These are phyloP conservation scores for Globisporangium okanoganense DNA, from an alignment of 352 stramenopile genomes.

Conservation along the genomic window DNA sequence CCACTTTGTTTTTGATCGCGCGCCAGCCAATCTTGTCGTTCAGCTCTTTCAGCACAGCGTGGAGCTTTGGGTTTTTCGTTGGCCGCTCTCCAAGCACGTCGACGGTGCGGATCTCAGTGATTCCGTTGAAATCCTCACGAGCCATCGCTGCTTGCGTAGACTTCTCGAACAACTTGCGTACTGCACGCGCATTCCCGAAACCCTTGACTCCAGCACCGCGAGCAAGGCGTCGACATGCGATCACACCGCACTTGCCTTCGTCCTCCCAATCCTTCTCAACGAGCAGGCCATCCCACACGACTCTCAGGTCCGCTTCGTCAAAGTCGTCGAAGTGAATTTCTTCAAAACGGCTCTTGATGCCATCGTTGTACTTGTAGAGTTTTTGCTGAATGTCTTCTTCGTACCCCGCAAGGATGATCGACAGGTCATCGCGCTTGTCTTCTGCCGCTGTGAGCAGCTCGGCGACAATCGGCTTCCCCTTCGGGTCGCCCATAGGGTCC, in stretches of 20 bases:
- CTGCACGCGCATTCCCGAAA: constrained; percentile 84
- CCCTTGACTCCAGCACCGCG: constrained; percentile 67
- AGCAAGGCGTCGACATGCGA: constrained; percentile 61
- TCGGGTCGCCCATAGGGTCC: constrained; percentile 72
- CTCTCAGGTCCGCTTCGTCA: constrained; percentile 77
- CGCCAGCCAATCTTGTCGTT: constrained; percentile 75
- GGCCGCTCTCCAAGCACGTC: constrained; percentile 82
- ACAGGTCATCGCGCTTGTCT: constrained; percentile 78
- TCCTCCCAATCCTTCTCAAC: constrained; percentile 41
- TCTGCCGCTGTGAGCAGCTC: constrained; percentile 87
- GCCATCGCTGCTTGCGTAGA: constrained; percentile 57
- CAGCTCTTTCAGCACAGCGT: constrained; percentile 47
- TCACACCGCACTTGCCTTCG: constrained; percentile 41
- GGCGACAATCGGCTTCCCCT: constrained; percentile 84
- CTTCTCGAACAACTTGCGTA: constrained; percentile 75
- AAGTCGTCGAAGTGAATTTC: constrained; percentile 91
- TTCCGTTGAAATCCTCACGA: constrained; percentile 57
- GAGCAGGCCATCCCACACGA: constrained; percentile 63
- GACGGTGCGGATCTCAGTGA: constrained; percentile 45
- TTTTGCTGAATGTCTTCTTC: constrained; percentile 92
- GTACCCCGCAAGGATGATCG: constrained; percentile 91
- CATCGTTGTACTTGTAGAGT: constrained; percentile 90
- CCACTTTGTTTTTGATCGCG: constrained; percentile 73
- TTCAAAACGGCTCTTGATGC: constrained; percentile 81
- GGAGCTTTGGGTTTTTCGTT: constrained; percentile 69